Conservation (phyloP, 192 early-diverging fungal genomes). For the Backusella tarrabulga region DNA sequence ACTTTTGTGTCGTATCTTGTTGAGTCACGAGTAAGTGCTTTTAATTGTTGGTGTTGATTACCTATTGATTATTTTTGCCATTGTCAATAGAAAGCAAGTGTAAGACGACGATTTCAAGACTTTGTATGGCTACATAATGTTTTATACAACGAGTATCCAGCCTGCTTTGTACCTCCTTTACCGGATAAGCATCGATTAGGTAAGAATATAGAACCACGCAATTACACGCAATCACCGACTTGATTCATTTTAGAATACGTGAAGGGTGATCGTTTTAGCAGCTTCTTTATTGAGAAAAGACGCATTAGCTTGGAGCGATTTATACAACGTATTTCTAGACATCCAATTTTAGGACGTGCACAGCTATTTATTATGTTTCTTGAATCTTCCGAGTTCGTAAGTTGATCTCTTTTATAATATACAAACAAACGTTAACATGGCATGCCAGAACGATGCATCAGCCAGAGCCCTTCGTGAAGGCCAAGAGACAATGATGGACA, state of each 20-base stretch:
- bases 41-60: not conserved
- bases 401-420: not conserved
- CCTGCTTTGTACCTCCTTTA: constrained; percentile 84
- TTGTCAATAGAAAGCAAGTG: constrained; percentile 47
- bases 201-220: constrained; percentile 15
- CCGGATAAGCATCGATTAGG: constrained; percentile 92
- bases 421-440: not conserved
- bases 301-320: constrained; percentile 79
- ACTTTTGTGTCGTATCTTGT: constrained; percentile 87
- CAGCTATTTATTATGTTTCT: constrained; percentile 78
- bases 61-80: constrained; percentile 21
- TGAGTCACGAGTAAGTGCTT: constrained; percentile 60
- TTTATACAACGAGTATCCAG: constrained; percentile 71
- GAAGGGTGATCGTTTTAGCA: constrained; percentile 91
- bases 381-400: constrained; percentile 75
- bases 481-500: constrained; percentile 72
- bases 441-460: constrained; percentile 30
- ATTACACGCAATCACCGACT: too few species aligned
- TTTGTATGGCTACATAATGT: constrained; percentile 88
- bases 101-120: constrained; percentile 92
- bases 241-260: constrained; percentile 69
- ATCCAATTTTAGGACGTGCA: constrained; percentile 77
- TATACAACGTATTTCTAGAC: constrained; percentile 75
- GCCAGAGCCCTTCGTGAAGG: constrained; percentile 32
- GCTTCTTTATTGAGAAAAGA: constrained; percentile 88